Evolutionary conservation across 805 yeast species (phyloP).

Genomic region (Yarrowia hollandica): DNA sequence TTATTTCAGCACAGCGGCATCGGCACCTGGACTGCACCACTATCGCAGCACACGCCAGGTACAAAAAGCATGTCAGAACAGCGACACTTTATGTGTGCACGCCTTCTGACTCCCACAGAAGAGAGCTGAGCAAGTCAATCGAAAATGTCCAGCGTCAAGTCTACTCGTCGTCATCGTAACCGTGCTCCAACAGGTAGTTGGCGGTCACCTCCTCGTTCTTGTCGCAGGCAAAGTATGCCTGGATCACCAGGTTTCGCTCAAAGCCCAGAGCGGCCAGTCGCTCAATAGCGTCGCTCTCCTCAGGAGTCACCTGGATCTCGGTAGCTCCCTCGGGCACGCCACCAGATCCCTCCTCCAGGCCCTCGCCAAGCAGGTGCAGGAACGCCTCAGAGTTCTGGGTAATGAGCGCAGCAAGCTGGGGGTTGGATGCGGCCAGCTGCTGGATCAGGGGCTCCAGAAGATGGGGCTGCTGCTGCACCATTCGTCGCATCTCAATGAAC

Average conservation of each 20-base stretch:
- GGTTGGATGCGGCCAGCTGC: slow-evolving; percentile 76
- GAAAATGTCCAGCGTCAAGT: neutral
- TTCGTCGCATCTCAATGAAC: slow-evolving; percentile 65
- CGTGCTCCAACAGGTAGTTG: slow-evolving; percentile 70
- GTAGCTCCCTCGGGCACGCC: slow-evolving; percentile 44
- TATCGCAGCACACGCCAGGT: neutral
- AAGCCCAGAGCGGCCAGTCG: slow-evolving; percentile 92
- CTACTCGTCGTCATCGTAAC: slow-evolving; percentile 35
- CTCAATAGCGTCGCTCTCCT: slow-evolving; percentile 84
- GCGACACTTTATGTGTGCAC: too few relatives aligned
- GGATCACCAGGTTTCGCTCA: slow-evolving; percentile 81
- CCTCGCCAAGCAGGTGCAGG: slow-evolving; percentile 64
- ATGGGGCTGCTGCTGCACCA: slow-evolving; percentile 83
- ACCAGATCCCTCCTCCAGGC: slow-evolving; percentile 45
- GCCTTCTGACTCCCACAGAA: too few relatives aligned
- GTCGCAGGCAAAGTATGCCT: slow-evolving; percentile 96
- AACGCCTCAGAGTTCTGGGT: slow-evolving; percentile 76
- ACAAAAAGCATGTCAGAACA: too few relatives aligned
- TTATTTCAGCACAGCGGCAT: neutral
- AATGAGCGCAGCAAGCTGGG: slow-evolving; percentile 78
- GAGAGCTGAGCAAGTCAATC: too few relatives aligned
- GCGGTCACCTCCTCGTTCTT: slow-evolving; percentile 97
- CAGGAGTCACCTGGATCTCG: slow-evolving; percentile 66
- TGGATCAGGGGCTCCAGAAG: slow-evolving; percentile 80
- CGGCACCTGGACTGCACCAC: neutral